Conservation (phyloP, 495 filamentous ascomycete species). For the Pseudoneurospora amorphoporcata region DNA sequence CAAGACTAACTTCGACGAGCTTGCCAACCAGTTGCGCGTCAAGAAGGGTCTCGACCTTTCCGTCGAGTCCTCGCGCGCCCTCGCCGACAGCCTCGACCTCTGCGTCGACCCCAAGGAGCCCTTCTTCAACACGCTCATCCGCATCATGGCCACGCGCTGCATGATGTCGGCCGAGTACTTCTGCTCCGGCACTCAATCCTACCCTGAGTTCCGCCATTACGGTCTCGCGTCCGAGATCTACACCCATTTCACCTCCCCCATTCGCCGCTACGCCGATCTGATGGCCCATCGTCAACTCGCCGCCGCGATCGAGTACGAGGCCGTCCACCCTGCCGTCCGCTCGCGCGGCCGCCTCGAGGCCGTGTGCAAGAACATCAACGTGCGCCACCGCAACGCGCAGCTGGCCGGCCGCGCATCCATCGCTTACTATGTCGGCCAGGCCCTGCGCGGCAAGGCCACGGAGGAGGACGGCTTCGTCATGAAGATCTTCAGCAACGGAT, state of each 20-base stretch:
- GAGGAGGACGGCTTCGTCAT: conserved; percentile 92
- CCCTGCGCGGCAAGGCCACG: conserved; percentile 71
- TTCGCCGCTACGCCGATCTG: conserved; percentile 91
- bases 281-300: conserved; percentile 90
- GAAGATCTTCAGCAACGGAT: conserved; percentile 93
- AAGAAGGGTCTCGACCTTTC: conserved; percentile 69
- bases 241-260: conserved; percentile 96
- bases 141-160: conserved; percentile 94
- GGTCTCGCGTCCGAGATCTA: conserved; percentile 93
- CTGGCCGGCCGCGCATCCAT: conserved; percentile 86
- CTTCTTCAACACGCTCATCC: conserved; percentile 96
- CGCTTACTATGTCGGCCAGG: conserved; percentile 95
- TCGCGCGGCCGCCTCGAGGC: conserved; percentile 75
- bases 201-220: conserved; percentile 93
- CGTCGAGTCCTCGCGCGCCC: conserved; percentile 75
- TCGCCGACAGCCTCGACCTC: conserved; percentile 80
- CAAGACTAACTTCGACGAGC: conserved; percentile 90
- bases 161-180: conserved; percentile 99
- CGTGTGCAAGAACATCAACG: conserved; percentile 96
- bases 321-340: conserved; percentile 62
- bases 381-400: conserved; percentile 92
- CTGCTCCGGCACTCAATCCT: conserved; percentile 81
- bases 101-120: conserved; percentile 77
- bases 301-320: conserved; percentile 86
- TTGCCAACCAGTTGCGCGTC: conserved; percentile 76